phyloP scores from a whole-genome alignment of 768 basidiomycete genomes.

The Suillus hirtellus region DNA sequence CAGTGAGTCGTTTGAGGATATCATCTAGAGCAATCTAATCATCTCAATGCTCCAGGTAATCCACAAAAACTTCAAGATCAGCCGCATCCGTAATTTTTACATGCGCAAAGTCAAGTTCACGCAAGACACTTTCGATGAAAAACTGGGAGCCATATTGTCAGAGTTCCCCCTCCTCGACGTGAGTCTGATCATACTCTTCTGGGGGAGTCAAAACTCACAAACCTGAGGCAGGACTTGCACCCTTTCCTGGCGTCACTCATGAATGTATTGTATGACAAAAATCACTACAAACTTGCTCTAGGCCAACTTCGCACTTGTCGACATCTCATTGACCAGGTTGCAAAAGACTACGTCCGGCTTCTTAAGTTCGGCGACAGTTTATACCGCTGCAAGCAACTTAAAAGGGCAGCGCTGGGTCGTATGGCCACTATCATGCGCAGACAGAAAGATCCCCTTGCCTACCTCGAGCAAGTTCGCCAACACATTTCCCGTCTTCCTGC shows the following conservation, averaged over 20 bases:
- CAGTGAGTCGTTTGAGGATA: slow-evolving; percentile 44
- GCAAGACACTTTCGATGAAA: slow-evolving; percentile 95
- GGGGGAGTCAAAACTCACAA: slow-evolving; percentile 10
- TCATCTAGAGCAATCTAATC: not conserved
- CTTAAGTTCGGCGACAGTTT: slow-evolving; percentile 98
- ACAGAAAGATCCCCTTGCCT: slow-evolving; percentile 97
- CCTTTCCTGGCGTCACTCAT: slow-evolving; percentile 94
- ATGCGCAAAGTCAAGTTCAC: slow-evolving; percentile 99
- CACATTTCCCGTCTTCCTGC: slow-evolving; percentile 98
- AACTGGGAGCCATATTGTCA: slow-evolving; percentile 86
- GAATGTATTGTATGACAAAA: slow-evolving; percentile 99
- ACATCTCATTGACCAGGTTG: slow-evolving; percentile 96
- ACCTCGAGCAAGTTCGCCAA: slow-evolving; percentile 98
- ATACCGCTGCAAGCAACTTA: slow-evolving; percentile 98
- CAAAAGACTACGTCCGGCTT: slow-evolving; percentile 94
- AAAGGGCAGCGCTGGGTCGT: slow-evolving; percentile 94
- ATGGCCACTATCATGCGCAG: slow-evolving; percentile 99
- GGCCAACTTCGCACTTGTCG: slow-evolving; percentile 95
- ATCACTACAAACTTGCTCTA: slow-evolving; percentile 98
- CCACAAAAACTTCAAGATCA: slow-evolving; percentile 99
- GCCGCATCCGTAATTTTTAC: slow-evolving; percentile 95
- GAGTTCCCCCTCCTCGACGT: slow-evolving; percentile 99
- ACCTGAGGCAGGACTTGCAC: slow-evolving; percentile 72
- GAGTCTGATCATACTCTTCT: slow-evolving; percentile 34
- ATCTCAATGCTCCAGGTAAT: slow-evolving; percentile 65